Evolutionary conservation across 345 rosid genomes (phyloP).

Genomic region (Cardiospermum halicacabum): DNA sequence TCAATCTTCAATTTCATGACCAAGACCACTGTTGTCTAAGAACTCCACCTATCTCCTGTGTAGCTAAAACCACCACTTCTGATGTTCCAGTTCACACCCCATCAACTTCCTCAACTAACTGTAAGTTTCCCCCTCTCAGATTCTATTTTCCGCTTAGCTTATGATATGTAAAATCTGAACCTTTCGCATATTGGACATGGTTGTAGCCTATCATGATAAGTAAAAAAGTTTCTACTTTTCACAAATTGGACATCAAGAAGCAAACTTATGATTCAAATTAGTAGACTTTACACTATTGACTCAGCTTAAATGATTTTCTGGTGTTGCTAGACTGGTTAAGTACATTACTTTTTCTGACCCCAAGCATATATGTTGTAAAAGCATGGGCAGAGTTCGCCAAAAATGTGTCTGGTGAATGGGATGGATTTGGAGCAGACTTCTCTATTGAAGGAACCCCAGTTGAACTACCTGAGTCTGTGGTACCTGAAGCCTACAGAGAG

Average conservation of each 20-base stretch:
- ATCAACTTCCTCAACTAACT: not conserved
- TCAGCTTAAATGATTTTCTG: not conserved
- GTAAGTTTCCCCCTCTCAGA: slow-evolving; percentile 21
- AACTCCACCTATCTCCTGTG: slow-evolving; percentile 13
- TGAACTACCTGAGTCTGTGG: slow-evolving; percentile 80
- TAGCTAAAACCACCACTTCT: slow-evolving; percentile 14
- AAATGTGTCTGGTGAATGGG: slow-evolving; percentile 94
- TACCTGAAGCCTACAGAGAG: slow-evolving; percentile 88
- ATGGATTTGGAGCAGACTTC: slow-evolving; percentile 91
- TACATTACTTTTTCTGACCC: slow-evolving; percentile 1
- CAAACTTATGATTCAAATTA: not conserved
- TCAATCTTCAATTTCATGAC: slow-evolving; percentile 11
- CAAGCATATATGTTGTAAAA: slow-evolving; percentile 11
- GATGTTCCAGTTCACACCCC: slow-evolving; percentile 18
- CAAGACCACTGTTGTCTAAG: not conserved
- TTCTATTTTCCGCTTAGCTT: slow-evolving; percentile 15
- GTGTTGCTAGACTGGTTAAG: slow-evolving; percentile 2
- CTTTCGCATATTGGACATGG: too few species aligned
- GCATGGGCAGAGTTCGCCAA: slow-evolving; percentile 74
- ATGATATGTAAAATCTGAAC: slow-evolving; percentile 1
- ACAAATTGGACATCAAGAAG: not conserved
- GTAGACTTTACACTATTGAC: not conserved
- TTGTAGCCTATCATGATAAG: not conserved
- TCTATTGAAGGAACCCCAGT: slow-evolving; percentile 56
- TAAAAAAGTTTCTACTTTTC: not conserved